Base-by-base conservation (phyloP, 345 rosid species). In the Salix caprea region DNA sequence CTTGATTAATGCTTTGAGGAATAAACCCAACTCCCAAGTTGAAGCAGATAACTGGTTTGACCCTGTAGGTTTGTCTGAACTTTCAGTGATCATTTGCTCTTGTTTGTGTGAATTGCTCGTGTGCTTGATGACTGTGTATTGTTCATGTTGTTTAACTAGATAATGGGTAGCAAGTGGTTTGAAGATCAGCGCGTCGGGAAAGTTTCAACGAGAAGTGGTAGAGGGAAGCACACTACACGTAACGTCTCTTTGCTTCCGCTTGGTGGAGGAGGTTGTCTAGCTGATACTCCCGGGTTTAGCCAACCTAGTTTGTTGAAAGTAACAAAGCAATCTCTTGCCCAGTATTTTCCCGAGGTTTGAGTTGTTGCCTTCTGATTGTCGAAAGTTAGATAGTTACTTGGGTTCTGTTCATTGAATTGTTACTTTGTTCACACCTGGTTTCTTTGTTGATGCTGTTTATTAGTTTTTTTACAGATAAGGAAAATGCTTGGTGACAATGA, bases 231-330 rank as follows among this genome's bases (percentile, higher is more conserved):
- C 76, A 95, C 97, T 26, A 93, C 99, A 19, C 83, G 98, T 46
- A 82, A 96, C 79, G 97, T 93, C 70, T 91, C 96, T 8, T 75
- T 95, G 76, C 92, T 95, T 65, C 97, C 97, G 0, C 70, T 95
- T 44, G 78, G 89, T 44, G 90, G 82, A 77, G 97, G 97, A 56
- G 97, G 97, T 54, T 93, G 87, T 85, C 83, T 95, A 5, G 97
- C 98, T 21, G 98, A 95, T 85, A 95, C 99, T 76, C 97, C 99
- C 60, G 99, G 97, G 78, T 95, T 95, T 82, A 93, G 89, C 84
- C 96, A 91, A 79, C 98, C 99, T 66, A 90, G 97, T 80, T 81
- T 95, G 74, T 48, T 91, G 54, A 96, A 91, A 91, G 99, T 96
- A 56, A 93, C 98, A 5, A 93, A 90, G 83, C 97, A 90, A 12